phyloP scores from a whole-genome alignment of 495 filamentous ascomycete genomes.

The Aspergillus conjunctus region DNA sequence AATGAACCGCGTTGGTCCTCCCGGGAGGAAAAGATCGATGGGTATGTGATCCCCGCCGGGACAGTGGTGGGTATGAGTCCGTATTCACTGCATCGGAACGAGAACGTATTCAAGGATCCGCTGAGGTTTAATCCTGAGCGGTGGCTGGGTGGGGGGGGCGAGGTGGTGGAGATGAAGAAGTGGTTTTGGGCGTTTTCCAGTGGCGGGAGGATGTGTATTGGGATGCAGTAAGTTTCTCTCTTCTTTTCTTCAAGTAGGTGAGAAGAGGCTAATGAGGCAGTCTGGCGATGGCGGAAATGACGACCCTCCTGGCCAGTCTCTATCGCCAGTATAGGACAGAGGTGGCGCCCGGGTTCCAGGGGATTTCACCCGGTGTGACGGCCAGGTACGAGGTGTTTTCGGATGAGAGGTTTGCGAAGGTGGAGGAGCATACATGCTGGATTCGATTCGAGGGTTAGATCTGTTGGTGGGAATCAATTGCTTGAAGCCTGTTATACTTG shows the following conservation, averaged over 20 bases:
- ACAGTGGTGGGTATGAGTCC: constrained; percentile 63
- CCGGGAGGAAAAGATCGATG: constrained; percentile 29
- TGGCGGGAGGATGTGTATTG: constrained; percentile 77
- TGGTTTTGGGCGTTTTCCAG: constrained; percentile 80
- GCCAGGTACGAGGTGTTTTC: constrained; percentile 45
- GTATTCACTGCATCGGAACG: constrained; percentile 64
- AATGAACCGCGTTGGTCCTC: constrained; percentile 57
- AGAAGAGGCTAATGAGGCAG: constrained; percentile 25
- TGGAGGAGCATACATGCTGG: constrained; percentile 19
- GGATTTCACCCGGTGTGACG: constrained; percentile 35
- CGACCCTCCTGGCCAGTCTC: constrained; percentile 37
- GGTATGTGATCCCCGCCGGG: constrained; percentile 53
- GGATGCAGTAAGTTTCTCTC: constrained; percentile 48
- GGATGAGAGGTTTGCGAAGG: constrained; percentile 29
- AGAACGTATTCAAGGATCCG: constrained; percentile 52
- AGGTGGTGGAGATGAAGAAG: constrained; percentile 52
- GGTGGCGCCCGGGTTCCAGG: constrained; percentile 22
- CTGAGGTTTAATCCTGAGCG: constrained; percentile 57
- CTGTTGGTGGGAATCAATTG: too few relatives aligned
- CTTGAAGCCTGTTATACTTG: too few relatives aligned
- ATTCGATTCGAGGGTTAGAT: constrained; percentile 5
- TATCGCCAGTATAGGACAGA: constrained; percentile 38
- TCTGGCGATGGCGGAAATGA: constrained; percentile 48
- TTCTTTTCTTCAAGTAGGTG: background rate
- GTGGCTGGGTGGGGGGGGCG: constrained; percentile 45